Evolutionary conservation across 2,329 filamentous ascomycete species (phyloP), one percentile per base, ranked within the genome.

Genomic region (Diaporthe humulicola): DNA sequence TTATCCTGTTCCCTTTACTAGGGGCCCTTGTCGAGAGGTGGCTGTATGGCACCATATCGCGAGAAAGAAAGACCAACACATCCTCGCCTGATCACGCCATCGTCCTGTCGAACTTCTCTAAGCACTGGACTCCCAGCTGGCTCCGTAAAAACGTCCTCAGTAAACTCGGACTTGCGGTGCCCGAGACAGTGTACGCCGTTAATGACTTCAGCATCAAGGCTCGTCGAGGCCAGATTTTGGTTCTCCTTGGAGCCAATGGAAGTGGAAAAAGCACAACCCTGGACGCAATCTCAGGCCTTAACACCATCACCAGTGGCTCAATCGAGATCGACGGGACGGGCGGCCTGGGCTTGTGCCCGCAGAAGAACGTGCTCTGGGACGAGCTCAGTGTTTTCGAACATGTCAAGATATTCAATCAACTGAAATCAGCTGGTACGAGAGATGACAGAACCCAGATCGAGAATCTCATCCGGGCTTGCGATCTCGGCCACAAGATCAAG

Each of bases 321-420:
- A 97, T 98, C 77, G 90, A 90, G 33, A 92, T 98, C 60, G 92
- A 96, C 77, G 93, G 92, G 0, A 92, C 91, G 14, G 94, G 94
- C 14, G 95, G 94, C 0, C 88, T 98, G 28, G 96, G 96, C 19
- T 92, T 98, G 56, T 96, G 95, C 73, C 96, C 96, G 0, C 96
- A 98, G 82, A 96, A 96, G 86, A 98, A 98, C 79, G 96, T 98
- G 8, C 88, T 98, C 42, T 98, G 96, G 95, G 93, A 96, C 78
- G 93, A 95, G 74, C 85, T 98, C 73, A 97, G 94, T 0, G 95
- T 98, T 0, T 90, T 92, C 79, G 95, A 98, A 82, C 96, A 98
- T 79, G 91, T 98, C 22, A 85, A 86, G 14, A 94, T 98, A 67
- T 98, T 98, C 86, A 96, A 97, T 81, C 88, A 88, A 60, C 87